Conservation (phyloP, 768 basidiomycete species). For the Mycena venus region DNA sequence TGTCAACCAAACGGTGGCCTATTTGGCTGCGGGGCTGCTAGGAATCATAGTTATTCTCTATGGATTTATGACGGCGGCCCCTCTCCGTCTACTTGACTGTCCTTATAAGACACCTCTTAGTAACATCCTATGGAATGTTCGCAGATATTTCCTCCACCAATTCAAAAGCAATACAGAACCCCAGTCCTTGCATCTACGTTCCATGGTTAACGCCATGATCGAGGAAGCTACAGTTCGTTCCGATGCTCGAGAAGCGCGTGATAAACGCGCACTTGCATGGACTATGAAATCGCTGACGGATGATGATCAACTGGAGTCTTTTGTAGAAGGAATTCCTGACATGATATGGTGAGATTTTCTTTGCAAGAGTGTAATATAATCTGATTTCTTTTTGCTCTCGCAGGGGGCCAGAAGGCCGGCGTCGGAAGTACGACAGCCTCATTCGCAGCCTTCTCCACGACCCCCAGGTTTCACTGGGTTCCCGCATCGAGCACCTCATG, state of each 20-base stretch:
- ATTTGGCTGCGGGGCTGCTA: not conserved
- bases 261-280: slow-evolving; percentile 31
- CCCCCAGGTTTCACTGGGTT: slow-evolving; percentile 19
- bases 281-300: slow-evolving; percentile 33
- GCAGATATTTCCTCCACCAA: slow-evolving; percentile 9
- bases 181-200: slow-evolving; percentile 1
- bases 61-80: slow-evolving; percentile 16
- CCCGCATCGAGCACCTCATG: slow-evolving; percentile 32
- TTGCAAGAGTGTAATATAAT: no score
- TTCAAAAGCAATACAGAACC: not conserved
- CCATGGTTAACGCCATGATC: slow-evolving; percentile 27
- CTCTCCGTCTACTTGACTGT: slow-evolving; percentile 20
- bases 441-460: slow-evolving; percentile 29
- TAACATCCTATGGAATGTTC: slow-evolving; percentile 20
- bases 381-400: no score
- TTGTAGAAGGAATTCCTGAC: slow-evolving; percentile 29
- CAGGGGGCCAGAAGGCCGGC: no score
- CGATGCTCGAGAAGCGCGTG: slow-evolving; percentile 19
- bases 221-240: slow-evolving; percentile 25
- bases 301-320: slow-evolving; percentile 31
- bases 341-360: no score
- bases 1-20: slow-evolving; percentile 18
- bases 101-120: slow-evolving; percentile 32
- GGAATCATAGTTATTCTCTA: slow-evolving; percentile 14
- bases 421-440: slow-evolving; percentile 32